Evolutionary conservation across 257 asterid species (phyloP).

Genomic region (Solanum lignicaule): DNA sequence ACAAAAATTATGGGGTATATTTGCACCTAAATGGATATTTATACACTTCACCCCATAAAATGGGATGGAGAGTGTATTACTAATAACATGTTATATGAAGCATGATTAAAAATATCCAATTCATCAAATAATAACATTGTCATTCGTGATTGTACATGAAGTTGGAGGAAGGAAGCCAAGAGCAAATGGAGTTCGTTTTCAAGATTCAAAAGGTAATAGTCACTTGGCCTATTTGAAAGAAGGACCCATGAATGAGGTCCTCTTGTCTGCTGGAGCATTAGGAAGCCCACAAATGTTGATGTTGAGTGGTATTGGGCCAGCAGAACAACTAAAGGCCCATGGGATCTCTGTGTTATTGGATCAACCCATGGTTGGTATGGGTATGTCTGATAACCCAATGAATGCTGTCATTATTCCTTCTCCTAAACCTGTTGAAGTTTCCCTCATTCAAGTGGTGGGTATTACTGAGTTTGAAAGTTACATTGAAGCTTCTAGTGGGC

Average conservation of each 20-base stretch:
- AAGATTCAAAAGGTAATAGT: conserved; percentile 27
- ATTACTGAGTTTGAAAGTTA: conserved; percentile 40
- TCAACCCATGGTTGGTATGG: conserved; percentile 64
- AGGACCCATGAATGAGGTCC: conserved; percentile 33
- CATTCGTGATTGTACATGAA: neutral
- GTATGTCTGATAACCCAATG: conserved; percentile 76
- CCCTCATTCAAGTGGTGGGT: conserved; percentile 55
- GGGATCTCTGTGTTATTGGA: conserved; percentile 13
- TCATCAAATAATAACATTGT: neutral
- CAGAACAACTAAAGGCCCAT: conserved; percentile 9
- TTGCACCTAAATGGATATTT: neutral
- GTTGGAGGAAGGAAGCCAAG: conserved; percentile 14
- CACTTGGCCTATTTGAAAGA: conserved; percentile 46
- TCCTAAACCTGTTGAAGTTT: conserved; percentile 33
- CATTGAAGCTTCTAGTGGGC: conserved; percentile 56
- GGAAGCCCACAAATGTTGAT: conserved; percentile 81
- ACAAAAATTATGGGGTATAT: too few relatives aligned
- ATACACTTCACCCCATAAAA: too few relatives aligned
- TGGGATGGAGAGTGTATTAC: neutral
- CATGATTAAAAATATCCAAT: neutral
- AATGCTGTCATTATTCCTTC: conserved; percentile 52
- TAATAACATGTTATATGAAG: neutral
- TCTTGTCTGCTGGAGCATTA: conserved; percentile 68
- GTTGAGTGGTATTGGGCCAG: conserved; percentile 61
- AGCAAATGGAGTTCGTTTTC: conserved; percentile 50